Conservation (phyloP, 371 early-diverging fungal species). For the Circinella umbellata region DNA sequence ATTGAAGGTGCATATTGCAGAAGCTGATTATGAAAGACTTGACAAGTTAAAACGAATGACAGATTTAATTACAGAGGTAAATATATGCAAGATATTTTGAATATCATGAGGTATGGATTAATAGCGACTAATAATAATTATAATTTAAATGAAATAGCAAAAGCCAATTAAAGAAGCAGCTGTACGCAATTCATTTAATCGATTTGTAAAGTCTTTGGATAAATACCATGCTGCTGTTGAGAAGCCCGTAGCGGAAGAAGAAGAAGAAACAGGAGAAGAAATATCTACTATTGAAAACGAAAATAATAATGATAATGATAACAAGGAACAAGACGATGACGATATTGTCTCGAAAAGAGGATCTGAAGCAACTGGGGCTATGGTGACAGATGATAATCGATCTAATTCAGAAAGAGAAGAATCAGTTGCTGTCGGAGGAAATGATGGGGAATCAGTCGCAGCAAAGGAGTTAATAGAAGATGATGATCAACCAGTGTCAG, state of each 20-base stretch:
- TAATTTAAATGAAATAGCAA: slow-evolving; percentile 16
- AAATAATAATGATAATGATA: not conserved
- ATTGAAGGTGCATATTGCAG: slow-evolving; percentile 37
- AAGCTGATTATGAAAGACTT: slow-evolving; percentile 30
- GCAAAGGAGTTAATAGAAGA: not conserved
- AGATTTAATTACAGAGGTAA: slow-evolving; percentile 40
- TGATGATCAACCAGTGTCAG: not conserved
- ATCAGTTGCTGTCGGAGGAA: not conserved
- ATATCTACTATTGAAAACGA: not conserved
- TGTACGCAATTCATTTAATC: slow-evolving; percentile 32
- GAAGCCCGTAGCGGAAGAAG: not conserved
- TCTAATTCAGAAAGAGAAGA: not conserved
- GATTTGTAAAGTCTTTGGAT: slow-evolving; percentile 30
- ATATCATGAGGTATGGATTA: no score
- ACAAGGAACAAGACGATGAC: not conserved
- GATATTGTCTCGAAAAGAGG: not conserved
- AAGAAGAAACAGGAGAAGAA: not conserved
- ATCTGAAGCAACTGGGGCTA: not conserved
- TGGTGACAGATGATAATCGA: not conserved
- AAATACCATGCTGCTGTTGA: not conserved
- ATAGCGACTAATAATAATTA: no score
- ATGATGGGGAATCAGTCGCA: not conserved
- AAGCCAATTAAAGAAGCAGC: slow-evolving; percentile 33
- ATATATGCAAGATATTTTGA: no score
- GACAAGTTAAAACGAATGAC: slow-evolving; percentile 29